A percentile compares a stretch with the other conserved stretches of the same genome.
phyloP scores from a whole-genome alignment of 31 red algal species.

The Asparagopsis taxiformis region DNA sequence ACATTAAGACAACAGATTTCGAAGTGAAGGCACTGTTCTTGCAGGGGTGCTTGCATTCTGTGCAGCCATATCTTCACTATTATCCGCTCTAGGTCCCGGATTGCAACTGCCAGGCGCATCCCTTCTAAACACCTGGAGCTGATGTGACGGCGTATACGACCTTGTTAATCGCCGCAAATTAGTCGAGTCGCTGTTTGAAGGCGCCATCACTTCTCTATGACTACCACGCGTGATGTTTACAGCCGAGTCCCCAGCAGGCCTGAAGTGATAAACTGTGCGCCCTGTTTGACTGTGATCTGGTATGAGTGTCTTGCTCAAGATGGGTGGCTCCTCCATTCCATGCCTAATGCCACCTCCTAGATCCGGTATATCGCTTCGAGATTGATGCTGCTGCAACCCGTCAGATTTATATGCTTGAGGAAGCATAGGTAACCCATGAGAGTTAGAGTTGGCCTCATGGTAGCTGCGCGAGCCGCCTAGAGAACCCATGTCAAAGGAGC shows the following conservation, averaged over 20 bases:
- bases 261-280: background rate
- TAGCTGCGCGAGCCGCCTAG: too few relatives aligned
- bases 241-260: background rate
- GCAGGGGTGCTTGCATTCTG: background rate
- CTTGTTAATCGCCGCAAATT: background rate
- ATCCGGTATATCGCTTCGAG: background rate
- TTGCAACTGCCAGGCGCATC: background rate
- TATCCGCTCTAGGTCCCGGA: background rate
- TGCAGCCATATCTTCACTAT: background rate
- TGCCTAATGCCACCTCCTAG: background rate
- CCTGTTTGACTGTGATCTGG: background rate
- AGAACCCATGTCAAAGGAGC: too few relatives aligned
- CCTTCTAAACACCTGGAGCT: background rate
- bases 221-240: background rate
- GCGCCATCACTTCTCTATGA: background rate
- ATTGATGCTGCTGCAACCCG: background rate
- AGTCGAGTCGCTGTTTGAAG: background rate
- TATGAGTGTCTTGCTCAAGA: background rate
- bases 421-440: background rate
- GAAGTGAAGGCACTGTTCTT: background rate
- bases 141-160: background rate
- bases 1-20: background rate
- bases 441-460: background rate
- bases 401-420: background rate
- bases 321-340: background rate